Conservation (phyloP, 2,329 filamentous ascomycete genomes). For the Plenodomus biglobosus region DNA sequence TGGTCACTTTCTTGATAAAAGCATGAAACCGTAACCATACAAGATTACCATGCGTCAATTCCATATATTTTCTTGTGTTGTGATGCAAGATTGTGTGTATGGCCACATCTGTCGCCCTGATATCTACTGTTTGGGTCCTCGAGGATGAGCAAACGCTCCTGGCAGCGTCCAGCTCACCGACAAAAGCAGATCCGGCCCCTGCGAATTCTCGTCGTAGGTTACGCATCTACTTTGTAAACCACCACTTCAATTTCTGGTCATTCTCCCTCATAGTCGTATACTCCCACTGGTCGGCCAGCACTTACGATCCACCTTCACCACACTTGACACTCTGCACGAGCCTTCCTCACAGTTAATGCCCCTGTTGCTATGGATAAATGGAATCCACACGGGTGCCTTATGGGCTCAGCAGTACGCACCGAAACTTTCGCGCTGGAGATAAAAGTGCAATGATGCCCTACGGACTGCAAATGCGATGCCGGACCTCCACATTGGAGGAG, state of each 20-base stretch:
- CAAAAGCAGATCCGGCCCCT: not conserved
- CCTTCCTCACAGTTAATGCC: not conserved
- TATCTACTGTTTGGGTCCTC: too few relatives aligned
- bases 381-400: slow-evolving; percentile 12
- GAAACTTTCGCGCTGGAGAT: not conserved
- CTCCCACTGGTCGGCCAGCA: not conserved
- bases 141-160: too few relatives aligned
- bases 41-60: too few relatives aligned
- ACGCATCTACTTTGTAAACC: too few relatives aligned
- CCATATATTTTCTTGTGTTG: too few relatives aligned
- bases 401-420: slow-evolving; percentile 7
- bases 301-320: not conserved
- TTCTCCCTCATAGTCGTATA: not conserved
- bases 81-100: too few relatives aligned
- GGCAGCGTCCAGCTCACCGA: not conserved
- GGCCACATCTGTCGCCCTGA: too few relatives aligned
- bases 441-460: not conserved
- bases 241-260: too few relatives aligned
- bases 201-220: not conserved
- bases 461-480: not conserved
- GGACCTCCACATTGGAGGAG: not conserved
- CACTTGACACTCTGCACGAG: not conserved
- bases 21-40: too few relatives aligned
- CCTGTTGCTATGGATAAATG: slow-evolving; percentile 1
- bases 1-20: too few relatives aligned